Conservation (phyloP, 441 rosid genomes). For the Sinapis alba region DNA sequence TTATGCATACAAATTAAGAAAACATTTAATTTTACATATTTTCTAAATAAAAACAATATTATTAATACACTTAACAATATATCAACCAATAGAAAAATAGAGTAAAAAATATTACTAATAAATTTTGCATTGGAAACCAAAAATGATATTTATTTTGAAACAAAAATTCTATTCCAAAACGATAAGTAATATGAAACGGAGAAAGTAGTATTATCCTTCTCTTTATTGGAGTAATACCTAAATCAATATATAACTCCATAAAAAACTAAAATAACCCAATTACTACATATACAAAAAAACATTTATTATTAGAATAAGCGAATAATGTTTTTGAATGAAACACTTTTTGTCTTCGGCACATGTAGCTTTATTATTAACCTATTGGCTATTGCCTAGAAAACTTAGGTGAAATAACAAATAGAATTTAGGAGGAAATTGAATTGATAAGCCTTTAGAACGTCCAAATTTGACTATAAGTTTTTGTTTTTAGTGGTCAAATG, state of each 20-base stretch:
- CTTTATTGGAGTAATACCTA: neutral
- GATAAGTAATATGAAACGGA: too few species aligned
- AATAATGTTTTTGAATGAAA: neutral
- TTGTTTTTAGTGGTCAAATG: slow-evolving; percentile 18
- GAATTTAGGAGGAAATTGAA: neutral
- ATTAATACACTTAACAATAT: too few species aligned
- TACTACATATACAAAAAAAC: neutral
- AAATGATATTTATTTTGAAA: too few species aligned
- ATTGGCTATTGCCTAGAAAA: neutral
- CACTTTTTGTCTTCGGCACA: neutral
- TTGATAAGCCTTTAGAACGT: slow-evolving; percentile 26
- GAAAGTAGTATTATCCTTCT: too few species aligned
- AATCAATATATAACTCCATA: neutral
- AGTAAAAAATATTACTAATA: too few species aligned
- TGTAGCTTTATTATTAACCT: neutral
- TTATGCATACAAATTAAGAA: too few species aligned
- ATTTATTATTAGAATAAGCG: neutral
- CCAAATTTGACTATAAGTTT: slow-evolving; percentile 16
- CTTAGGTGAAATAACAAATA: neutral
- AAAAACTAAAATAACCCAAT: neutral
- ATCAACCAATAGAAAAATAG: too few species aligned
- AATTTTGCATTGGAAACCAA: too few species aligned
- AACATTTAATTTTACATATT: too few species aligned
- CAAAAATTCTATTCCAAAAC: too few species aligned
- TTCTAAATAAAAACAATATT: too few species aligned